Evolutionary conservation across 805 yeast species (phyloP), one percentile per base, ranked within the genome.

Genomic region (Pichia rugopelliculosa): DNA sequence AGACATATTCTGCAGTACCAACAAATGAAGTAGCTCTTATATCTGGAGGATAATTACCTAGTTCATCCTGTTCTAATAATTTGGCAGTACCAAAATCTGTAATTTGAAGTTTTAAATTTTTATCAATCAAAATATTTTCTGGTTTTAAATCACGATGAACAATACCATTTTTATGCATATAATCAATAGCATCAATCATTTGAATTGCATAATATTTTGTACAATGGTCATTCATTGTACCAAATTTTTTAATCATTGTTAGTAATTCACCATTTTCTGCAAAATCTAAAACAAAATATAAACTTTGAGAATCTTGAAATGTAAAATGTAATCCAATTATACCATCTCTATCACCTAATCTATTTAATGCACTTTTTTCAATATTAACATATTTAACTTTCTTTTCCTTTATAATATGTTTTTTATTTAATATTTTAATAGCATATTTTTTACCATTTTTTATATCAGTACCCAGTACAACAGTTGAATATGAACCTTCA

Each of bases 401-500:
- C 62, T 85, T 86, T 59, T 86, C 95, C 54, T 78, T 80, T 46
- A 86, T 84, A 43, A 86, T 79, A 59, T 86, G 91, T 48, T 84
- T 74, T 60, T 86, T 86, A 61, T 82, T 88, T 47, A 86, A 66
- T 4, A 85, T 77, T 60, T 86, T 86, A 11, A 86, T 82, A 1
- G 95, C 95, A 61, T 81, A 86, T 67, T 79, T 65, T 60, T 72
- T 64, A 57, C 77, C 69, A 11, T 84, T 81, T 52, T 79, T 77
- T 15, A 75, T 59, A 59, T 91, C 99, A 1, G 83, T 72, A 1
- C 96, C 99, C 47, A 88, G 80, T 53, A 81, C 82, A 10, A 91
- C 99, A 0, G 96, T 88, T 4, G 97, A 90, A 61, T 91, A 93
- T 3, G 97, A 88, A 1, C 99, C 99, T 63, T 89, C 96, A 2